Evolutionary conservation across 2,329 filamentous ascomycete species (phyloP).

Genomic region (Colletotrichum siamense): DNA sequence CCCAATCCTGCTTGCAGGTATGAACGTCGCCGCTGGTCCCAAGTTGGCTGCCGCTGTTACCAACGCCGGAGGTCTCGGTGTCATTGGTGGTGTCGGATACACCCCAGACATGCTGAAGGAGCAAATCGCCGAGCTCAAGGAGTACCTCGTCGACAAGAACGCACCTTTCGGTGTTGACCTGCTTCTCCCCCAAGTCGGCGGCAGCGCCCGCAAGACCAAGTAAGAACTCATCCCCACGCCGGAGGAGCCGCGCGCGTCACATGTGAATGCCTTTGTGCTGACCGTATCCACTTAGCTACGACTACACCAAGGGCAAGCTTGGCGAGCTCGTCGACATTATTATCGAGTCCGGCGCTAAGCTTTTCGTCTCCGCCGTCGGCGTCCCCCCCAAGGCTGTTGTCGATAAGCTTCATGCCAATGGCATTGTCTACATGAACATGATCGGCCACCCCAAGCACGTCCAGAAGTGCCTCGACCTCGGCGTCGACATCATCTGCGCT

Average conservation of each 20-base stretch:
- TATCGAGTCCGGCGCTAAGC: slow-evolving; percentile 87
- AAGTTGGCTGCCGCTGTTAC: slow-evolving; percentile 96
- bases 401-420: slow-evolving; percentile 85
- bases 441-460: slow-evolving; percentile 99
- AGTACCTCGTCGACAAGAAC: slow-evolving; percentile 85
- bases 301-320: slow-evolving; percentile 99
- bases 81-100: slow-evolving; percentile 95
- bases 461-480: slow-evolving; percentile 90
- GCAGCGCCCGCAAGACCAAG: slow-evolving; percentile 94
- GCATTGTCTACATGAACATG: slow-evolving; percentile 99
- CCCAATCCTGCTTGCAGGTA: slow-evolving; percentile 92
- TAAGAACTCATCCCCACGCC: slow-evolving; percentile 35
- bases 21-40: slow-evolving; percentile 98
- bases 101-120: slow-evolving; percentile 96
- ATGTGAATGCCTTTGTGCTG: not conserved
- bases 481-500: slow-evolving; percentile 95
- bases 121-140: slow-evolving; percentile 94
- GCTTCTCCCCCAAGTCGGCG: slow-evolving; percentile 92
- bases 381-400: slow-evolving; percentile 89
- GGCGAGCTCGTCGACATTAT: slow-evolving; percentile 88
- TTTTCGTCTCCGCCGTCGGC: slow-evolving; percentile 97
- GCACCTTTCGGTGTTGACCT: slow-evolving; percentile 95
- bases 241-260: not conserved
- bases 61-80: slow-evolving; percentile 94
- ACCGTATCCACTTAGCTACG: slow-evolving; percentile 72